Evolutionary conservation across 495 filamentous ascomycete genomes (phyloP), one percentile per base, ranked within the genome.

Genomic region (Terfezia claveryi): DNA sequence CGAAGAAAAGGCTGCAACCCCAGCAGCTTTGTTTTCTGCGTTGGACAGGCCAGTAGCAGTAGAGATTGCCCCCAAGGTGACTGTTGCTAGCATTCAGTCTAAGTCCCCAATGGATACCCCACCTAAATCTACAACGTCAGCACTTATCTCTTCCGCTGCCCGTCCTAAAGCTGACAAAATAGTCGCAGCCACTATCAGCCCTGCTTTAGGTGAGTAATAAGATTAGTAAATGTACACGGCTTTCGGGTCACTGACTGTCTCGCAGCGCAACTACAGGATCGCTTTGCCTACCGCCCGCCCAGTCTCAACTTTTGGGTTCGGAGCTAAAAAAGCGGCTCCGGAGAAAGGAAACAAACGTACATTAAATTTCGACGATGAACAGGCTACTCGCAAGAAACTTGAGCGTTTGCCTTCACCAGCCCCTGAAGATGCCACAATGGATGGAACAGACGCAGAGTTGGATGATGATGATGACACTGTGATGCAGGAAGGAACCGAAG

Each of bases 331-430:
- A 52, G 58, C 68, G 11, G 86, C 87, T 14, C 86, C 83, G 58
- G 63, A 75, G 0, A 67, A 78, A 10, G 73, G 79, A 2, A 87
- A 85, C 64, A 14, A 32, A 23, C 79, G 78, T 36, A 81, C 80
- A 57, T 69, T 94, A 27, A 83, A 85, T 54, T 82, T 96, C 60
- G 87, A 80, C 52, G 88, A 94, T 62, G 88, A 94, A 62, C 85
- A 92, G 58, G 78, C 77, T 41, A 81, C 80, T 5, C 78, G 83
- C 58, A 85, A 85, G 62, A 93, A 92, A 68, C 74, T 92, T 56
- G 84, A 87, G 73, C 84, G 81, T 69, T 78, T 91, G 56, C 87
- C 86, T 52, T 84, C 81, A 57, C 78, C 74, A 46, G 74, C 78
- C 58, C 73, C 75, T 62, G 75, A 79, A 67, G 70, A 72, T 58